Evolutionary conservation across 768 basidiomycete genomes (phyloP).

Genomic region (Naematelia aurantialba): DNA sequence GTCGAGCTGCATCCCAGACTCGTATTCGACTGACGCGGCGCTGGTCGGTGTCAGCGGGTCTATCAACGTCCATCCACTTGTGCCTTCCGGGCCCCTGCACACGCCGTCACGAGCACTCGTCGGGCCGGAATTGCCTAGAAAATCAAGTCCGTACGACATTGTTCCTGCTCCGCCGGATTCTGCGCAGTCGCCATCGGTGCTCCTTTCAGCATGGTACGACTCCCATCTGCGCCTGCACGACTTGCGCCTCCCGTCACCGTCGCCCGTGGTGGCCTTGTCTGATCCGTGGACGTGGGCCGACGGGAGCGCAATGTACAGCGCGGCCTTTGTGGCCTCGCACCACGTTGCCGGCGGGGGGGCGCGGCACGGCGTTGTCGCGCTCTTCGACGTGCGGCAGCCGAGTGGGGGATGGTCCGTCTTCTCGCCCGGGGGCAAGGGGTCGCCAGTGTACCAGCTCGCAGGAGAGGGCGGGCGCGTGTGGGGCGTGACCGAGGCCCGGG

Average conservation of each 20-base stretch:
- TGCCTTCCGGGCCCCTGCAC: constrained; percentile 2
- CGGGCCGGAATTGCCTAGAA: constrained; percentile 33
- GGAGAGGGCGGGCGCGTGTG: constrained; percentile 34
- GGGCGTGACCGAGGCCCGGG: constrained; percentile 36
- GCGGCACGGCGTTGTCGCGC: constrained; percentile 34
- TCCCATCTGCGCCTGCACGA: constrained; percentile 42
- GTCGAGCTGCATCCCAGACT: constrained; percentile 22
- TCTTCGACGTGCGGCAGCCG: constrained; percentile 34
- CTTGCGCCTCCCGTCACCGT: constrained; percentile 19
- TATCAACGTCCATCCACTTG: constrained; percentile 19
- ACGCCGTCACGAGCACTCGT: constrained; percentile 9
- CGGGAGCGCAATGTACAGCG: constrained; percentile 35
- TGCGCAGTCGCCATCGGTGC: constrained; percentile 25
- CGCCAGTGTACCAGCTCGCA: constrained; percentile 37
- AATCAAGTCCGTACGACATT: constrained; percentile 34
- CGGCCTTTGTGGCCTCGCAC: constrained; percentile 24
- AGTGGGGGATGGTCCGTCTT: constrained; percentile 35
- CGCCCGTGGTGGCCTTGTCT: constrained; percentile 15
- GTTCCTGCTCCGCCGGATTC: constrained; percentile 20
- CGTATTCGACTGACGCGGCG: neutral
- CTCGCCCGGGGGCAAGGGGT: constrained; percentile 40
- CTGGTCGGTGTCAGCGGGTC: constrained; percentile 29
- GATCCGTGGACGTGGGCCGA: constrained; percentile 44
- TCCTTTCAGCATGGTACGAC: constrained; percentile 45
- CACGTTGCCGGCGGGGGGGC: constrained; percentile 37